Base-by-base conservation (phyloP, 23 red algal species). In the Gracilariopsis chorda region DNA sequence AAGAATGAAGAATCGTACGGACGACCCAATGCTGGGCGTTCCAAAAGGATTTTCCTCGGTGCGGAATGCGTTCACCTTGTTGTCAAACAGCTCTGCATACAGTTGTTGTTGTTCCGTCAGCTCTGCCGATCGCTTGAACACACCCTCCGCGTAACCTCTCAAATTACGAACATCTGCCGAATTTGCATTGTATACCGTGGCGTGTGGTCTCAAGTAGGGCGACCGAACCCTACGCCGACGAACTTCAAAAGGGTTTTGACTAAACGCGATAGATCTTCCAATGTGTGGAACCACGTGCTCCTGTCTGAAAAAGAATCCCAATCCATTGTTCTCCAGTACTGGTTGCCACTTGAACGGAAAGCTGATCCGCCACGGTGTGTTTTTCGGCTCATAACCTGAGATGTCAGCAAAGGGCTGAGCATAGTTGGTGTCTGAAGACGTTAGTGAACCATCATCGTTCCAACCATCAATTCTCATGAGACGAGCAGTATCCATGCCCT, bases 321-420 rank as follows among this genome's bases (percentile, higher is more conserved):
- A 48, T 7, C 72, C 72, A 73, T 55, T 48, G 23, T 29, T 42
- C 57, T 88, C 55, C 33, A 74, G 35, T 9, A 76, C n/a, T 8
- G 83, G 83, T 51, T 88, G 83, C 83, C 83, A 88, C 17, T 33
- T 37, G 24, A 88, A 75, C 3, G 83, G 83, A 24, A 61, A 56
- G 30, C 51, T 40, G 44, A 49, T 77, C 27, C 29, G 25, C 72
- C 62, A 68, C 30, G 62, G 62, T 4, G 12, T 40, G 33, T 86
- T 86, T 30, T 51, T 33, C 12, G 82, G 82, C 7, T 9, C 23
- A 61, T 70, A 86, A 36, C 51, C 51, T 8, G 82, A 71, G 39
- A 29, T 35, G 39, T 86, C 82, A 1, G 62, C 23, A 61, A 61
- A 86, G 3, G 39, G 61, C 16, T 53, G 61, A 8, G 9, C 7